These are phyloP conservation scores for Pilasporangium apinafurcum DNA, from an alignment of 352 stramenopile genomes.

Conservation along the genomic window DNA sequence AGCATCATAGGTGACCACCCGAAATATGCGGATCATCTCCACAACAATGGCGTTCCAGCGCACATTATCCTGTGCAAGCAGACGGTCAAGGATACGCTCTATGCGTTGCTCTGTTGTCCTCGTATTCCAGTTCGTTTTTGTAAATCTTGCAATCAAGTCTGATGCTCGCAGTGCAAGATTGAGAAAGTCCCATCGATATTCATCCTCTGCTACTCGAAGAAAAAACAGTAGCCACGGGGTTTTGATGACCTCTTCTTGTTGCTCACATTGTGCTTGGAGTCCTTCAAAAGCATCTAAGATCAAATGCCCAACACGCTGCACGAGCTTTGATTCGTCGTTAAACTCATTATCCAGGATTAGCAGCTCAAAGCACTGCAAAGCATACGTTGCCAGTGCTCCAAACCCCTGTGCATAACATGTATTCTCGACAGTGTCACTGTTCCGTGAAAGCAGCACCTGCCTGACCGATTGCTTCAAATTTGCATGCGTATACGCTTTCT, in stretches of 20 bases:
- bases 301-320: conserved; percentile 49
- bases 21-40: conserved; percentile 38
- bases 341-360: conserved; percentile 7
- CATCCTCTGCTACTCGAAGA: conserved; percentile 11
- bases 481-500: conserved; percentile 19
- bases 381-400: conserved; percentile 1
- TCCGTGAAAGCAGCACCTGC: conserved; percentile 17
- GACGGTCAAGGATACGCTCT: conserved; percentile 11
- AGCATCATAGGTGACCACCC: background rate
- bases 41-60: conserved; percentile 47
- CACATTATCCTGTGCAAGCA: conserved; percentile 15
- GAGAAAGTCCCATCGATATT: conserved; percentile 31
- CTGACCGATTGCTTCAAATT: conserved; percentile 34
- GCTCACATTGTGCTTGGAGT: background rate
- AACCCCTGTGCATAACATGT: background rate
- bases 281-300: conserved; percentile 47
- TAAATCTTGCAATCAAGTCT: conserved; percentile 14
- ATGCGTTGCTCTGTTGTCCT: conserved; percentile 1
- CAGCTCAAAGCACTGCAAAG: conserved; percentile 11
- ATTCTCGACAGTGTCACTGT: background rate
- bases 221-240: conserved; percentile 11
- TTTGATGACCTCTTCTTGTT: background rate
- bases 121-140: background rate
- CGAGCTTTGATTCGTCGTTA: conserved; percentile 19
- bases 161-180: conserved; percentile 32